phyloP scores from a whole-genome alignment of 371 early-diverging fungal genomes.

The Sporodiniella umbellata region DNA sequence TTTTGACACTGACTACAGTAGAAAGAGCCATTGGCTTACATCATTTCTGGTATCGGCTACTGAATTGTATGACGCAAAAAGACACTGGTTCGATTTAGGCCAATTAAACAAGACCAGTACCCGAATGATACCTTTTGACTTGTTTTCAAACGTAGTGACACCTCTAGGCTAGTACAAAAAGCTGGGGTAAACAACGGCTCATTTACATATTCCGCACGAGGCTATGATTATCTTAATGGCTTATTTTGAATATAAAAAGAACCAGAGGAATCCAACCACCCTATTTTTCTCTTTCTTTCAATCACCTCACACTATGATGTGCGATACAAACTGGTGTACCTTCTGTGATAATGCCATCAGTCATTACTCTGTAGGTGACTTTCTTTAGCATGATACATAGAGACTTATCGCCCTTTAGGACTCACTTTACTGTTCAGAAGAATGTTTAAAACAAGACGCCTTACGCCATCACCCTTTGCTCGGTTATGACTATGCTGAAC shows the following conservation, averaged over 20 bases:
- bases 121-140: not conserved
- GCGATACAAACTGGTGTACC: conserved; percentile 30
- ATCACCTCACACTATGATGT: conserved; percentile 7
- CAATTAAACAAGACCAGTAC: not conserved
- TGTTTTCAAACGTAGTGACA: not conserved
- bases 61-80: not conserved
- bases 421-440: conserved; percentile 31
- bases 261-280: too few species aligned
- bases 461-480: conserved; percentile 27
- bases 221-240: too few species aligned
- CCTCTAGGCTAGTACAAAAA: not conserved
- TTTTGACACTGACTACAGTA: not conserved
- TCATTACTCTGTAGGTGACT: conserved; percentile 7
- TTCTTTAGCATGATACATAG: not conserved
- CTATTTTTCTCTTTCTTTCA: too few species aligned
- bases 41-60: not conserved
- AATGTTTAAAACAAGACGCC: conserved; percentile 26
- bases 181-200: not conserved
- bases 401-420: not conserved
- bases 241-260: too few species aligned
- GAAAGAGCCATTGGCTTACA: not conserved
- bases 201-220: not conserved
- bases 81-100: not conserved
- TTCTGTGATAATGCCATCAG: conserved; percentile 27
- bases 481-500: conserved; percentile 31